phyloP scores from a whole-genome alignment of 2,329 filamentous ascomycete species.

The Sordariomycetes sp. region DNA sequence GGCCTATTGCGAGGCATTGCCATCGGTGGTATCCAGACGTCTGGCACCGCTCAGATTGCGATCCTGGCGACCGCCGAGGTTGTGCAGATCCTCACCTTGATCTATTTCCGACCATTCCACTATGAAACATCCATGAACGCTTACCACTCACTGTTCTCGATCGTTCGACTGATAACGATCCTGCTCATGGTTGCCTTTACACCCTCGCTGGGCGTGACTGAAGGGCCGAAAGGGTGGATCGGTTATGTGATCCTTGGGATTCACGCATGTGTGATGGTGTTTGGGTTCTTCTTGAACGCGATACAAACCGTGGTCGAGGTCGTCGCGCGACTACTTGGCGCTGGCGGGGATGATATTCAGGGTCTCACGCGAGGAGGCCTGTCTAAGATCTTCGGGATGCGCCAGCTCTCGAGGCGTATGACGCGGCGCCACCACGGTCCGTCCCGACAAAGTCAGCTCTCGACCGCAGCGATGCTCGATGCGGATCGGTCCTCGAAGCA shows the following conservation, averaged over 20 bases:
- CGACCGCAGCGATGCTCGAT: constrained; percentile 68
- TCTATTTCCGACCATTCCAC: constrained; percentile 83
- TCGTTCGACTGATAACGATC: constrained; percentile 61
- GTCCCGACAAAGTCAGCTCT: constrained; percentile 69
- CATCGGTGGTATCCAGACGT: constrained; percentile 84
- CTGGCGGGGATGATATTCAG: constrained; percentile 59
- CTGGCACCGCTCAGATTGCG: constrained; percentile 85
- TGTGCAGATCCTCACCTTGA: constrained; percentile 72
- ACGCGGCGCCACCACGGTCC: constrained; percentile 45
- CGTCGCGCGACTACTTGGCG: constrained; percentile 66
- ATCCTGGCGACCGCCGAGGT: constrained; percentile 90
- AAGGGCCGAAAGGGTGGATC: constrained; percentile 82
- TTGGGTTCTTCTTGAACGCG: constrained; percentile 89
- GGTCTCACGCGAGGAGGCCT: constrained; percentile 69
- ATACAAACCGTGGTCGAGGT: constrained; percentile 87
- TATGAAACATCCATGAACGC: constrained; percentile 93
- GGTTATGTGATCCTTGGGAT: constrained; percentile 83
- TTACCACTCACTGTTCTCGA: constrained; percentile 77
- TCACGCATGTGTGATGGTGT: constrained; percentile 71
- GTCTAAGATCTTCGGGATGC: constrained; percentile 82
- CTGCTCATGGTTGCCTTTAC: constrained; percentile 74
- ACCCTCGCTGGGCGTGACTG: constrained; percentile 64
- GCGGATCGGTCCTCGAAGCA: constrained; percentile 52
- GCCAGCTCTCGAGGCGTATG: constrained; percentile 66
- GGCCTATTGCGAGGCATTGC: constrained; percentile 79